These are phyloP conservation scores for Microbotryum lychnidis-dioicae DNA, from an alignment of 1,284 basidiomycete genomes.

Conservation along the genomic window DNA sequence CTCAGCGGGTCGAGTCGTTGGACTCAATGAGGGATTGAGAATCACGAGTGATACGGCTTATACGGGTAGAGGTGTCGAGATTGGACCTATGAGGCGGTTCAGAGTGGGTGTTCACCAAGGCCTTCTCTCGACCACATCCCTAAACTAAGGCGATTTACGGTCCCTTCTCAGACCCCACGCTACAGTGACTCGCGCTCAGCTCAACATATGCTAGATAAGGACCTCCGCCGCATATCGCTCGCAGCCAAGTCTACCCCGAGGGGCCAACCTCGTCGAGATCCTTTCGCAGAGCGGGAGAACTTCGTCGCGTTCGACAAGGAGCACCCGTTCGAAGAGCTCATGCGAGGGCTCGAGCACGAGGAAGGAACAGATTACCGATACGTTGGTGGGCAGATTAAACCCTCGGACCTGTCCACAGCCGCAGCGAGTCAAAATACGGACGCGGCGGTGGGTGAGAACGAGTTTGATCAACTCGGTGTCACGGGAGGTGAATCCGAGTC, in stretches of 20 bases:
- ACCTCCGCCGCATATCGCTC: conserved; percentile 19
- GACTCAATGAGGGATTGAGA: conserved; percentile 33
- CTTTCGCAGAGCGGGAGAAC: background rate
- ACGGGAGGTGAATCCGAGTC: conserved; percentile 37
- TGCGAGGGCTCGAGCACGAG: conserved; percentile 30
- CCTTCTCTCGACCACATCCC: background rate
- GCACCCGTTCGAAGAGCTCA: conserved; percentile 15
- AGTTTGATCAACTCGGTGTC: conserved; percentile 21
- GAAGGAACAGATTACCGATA: conserved; percentile 33
- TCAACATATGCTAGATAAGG: conserved; percentile 15
- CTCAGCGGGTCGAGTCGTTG: conserved; percentile 36
- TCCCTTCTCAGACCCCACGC: conserved; percentile 19
- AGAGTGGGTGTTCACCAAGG: conserved; percentile 41
- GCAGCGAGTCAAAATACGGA: background rate
- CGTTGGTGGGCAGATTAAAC: conserved; percentile 27
- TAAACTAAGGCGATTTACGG: background rate
- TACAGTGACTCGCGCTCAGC: conserved; percentile 19
- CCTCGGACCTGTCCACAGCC: conserved; percentile 12
- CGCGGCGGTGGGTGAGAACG: conserved; percentile 9
- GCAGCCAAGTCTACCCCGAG: background rate
- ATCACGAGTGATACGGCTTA: conserved; percentile 37
- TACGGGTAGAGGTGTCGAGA: conserved; percentile 53
- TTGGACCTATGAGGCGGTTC: conserved; percentile 43
- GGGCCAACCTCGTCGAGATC: background rate
- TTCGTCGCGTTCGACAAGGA: conserved; percentile 11